A percentile compares a stretch with the other conserved stretches of the same genome.
phyloP scores from a whole-genome alignment of 768 basidiomycete species.

The Rhizopogon vesiculosus region DNA sequence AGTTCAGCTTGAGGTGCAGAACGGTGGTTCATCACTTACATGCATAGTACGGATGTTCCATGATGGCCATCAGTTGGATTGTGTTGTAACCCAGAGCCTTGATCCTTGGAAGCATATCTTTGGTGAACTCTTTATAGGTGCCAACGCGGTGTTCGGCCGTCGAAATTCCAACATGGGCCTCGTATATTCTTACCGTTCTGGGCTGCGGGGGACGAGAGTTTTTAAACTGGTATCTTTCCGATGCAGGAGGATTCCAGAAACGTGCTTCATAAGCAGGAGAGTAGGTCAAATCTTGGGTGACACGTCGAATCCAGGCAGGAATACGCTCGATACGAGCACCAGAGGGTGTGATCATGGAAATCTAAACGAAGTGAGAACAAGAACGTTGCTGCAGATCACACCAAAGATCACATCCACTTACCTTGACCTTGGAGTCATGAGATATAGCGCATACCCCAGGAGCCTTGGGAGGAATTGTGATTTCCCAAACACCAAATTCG shows the following conservation, averaged over 20 bases:
- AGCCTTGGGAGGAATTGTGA: slow-evolving; percentile 61
- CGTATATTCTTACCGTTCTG: slow-evolving; percentile 77
- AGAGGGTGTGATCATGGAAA: slow-evolving; percentile 82
- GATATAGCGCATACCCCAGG: slow-evolving; percentile 78
- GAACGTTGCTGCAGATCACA: background rate
- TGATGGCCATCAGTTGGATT: slow-evolving; percentile 97
- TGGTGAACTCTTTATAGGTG: slow-evolving; percentile 93
- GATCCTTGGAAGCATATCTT: slow-evolving; percentile 80
- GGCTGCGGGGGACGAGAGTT: slow-evolving; percentile 67
- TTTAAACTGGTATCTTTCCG: slow-evolving; percentile 77
- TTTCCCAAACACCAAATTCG: slow-evolving; percentile 87
- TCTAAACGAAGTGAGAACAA: slow-evolving; percentile 39
- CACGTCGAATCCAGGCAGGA: slow-evolving; percentile 92
- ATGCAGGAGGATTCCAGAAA: slow-evolving; percentile 94
- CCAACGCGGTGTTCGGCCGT: slow-evolving; percentile 84
- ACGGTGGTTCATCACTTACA: slow-evolving; percentile 46
- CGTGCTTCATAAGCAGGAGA: slow-evolving; percentile 94
- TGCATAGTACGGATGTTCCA: slow-evolving; percentile 98
- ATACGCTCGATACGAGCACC: slow-evolving; percentile 86
- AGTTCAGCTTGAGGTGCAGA: background rate
- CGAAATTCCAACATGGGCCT: slow-evolving; percentile 97
- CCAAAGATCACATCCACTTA: slow-evolving; percentile 22
- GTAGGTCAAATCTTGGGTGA: slow-evolving; percentile 87
- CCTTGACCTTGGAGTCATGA: slow-evolving; percentile 96
- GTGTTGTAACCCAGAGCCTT: slow-evolving; percentile 91